Base-by-base conservation (phyloP, 805 yeast species). In the Yarrowia osloensis region DNA sequence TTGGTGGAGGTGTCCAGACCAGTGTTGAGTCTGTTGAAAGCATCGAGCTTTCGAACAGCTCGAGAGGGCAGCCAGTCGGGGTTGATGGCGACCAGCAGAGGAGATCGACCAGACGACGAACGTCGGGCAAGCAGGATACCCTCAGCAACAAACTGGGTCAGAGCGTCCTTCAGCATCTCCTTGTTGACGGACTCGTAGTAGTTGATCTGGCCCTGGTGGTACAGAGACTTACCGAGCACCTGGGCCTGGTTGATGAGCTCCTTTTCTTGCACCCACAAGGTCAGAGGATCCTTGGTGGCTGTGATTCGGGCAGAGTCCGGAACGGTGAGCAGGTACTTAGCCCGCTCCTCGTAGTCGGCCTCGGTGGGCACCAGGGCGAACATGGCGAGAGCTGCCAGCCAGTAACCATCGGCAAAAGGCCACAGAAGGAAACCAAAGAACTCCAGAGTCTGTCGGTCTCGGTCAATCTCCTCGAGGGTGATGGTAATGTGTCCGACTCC, bases 391-490 rank as follows among this genome's bases (percentile, higher is more conserved):
- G 78, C 72, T 2, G 79, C 77, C 21, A 78, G 70, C 81, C 81
- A 80, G 72, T 77, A 80, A 12, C 82, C 82, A 46, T 80, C 82
- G 49, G 79, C 73, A 68, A 77, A 80, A 3, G 82, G 82, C 82
- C 82, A 80, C 29, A 80, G 72, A 52, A 80, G 70, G 68, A 74
- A 78, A 61, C 81, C 77, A 70, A 78, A 80, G 66, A 80, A 80
- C 69, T 80, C 81, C 57, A 79, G 77, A 62, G 68, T 70, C 66
- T 77, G 77, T 19, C 74, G 68, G 22, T 76, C 74, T 12, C 71
- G 67, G 21, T 24, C 46, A 26, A 74, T 67, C 46, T 73, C 75
- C 26, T 63, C 33, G 24, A 42, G 39, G 6, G 66, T 46, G 24
- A 62, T 46, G 31, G 44, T 33, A 44, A 62, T 35, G 40, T 69